These are phyloP conservation scores for Fusarium vanettenii DNA, from an alignment of 2,329 filamentous ascomycete genomes.

Conservation along the genomic window DNA sequence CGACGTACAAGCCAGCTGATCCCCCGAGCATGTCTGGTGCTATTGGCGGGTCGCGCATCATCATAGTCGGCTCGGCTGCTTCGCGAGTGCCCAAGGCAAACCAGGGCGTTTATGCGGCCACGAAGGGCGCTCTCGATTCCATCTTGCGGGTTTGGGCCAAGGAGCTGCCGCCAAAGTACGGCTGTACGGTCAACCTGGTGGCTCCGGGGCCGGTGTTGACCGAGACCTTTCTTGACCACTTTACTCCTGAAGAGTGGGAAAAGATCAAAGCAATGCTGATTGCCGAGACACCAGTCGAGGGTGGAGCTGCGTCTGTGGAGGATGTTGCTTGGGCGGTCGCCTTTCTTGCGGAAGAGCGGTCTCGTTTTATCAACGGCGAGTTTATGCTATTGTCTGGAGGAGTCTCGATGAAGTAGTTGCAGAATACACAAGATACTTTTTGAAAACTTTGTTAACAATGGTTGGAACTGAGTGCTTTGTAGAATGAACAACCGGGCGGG, in stretches of 20 bases:
- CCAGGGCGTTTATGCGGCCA: conserved; percentile 7
- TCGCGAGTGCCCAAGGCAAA: conserved; percentile 10
- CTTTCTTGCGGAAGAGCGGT: conserved; percentile 9
- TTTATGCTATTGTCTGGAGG: conserved; percentile 12
- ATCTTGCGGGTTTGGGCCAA: conserved; percentile 7
- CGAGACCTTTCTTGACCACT: conserved; percentile 5
- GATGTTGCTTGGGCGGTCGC: conserved; percentile 14
- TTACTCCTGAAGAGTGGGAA: conserved; percentile 4
- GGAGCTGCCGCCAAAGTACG: conserved; percentile 23
- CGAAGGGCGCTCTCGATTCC: conserved; percentile 11
- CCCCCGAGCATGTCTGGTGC: conserved; percentile 8
- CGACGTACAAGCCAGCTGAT: conserved; percentile 8
- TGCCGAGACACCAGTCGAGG: conserved; percentile 2
- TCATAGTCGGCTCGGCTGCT: conserved; percentile 14
- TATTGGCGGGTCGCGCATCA: conserved; percentile 6
- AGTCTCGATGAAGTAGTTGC: not conserved
- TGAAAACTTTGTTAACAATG: not conserved
- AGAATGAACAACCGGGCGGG: too few species aligned
- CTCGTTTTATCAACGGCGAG: conserved; percentile 13
- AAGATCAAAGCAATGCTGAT: not conserved
- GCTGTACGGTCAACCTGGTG: conserved; percentile 24
- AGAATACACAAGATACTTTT: not conserved
- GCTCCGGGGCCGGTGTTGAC: conserved; percentile 18
- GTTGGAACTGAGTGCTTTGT: too few species aligned
- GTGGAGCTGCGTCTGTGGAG: conserved; percentile 1